Percentiles rank a stretch among this genome's conserved stretches.
Evolutionary conservation across 129 eudicot species (phyloP).

Genomic region (Ambrosia trifida): DNA sequence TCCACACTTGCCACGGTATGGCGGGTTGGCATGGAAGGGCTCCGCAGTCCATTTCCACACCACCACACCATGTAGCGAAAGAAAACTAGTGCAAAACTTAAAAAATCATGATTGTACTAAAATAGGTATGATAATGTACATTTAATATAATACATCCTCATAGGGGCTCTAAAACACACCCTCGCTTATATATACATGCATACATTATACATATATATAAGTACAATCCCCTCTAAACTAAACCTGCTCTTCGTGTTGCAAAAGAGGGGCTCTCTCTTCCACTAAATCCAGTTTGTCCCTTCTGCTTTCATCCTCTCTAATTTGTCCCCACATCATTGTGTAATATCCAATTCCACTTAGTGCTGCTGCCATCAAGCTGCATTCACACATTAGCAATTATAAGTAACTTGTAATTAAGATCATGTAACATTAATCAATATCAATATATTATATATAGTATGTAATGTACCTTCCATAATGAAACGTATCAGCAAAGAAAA

Average conservation of each 20-base stretch:
- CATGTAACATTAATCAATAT: neutral
- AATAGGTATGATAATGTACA: neutral
- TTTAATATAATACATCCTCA: neutral
- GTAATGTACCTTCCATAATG: slow-evolving; percentile 56
- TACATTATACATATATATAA: neutral
- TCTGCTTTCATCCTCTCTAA: slow-evolving; percentile 43
- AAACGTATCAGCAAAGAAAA: slow-evolving; percentile 57
- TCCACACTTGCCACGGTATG: too few relatives aligned
- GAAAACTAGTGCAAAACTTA: neutral
- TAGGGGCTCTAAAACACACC: slow-evolving; percentile 27
- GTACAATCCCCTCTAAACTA: neutral
- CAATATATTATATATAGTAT: neutral
- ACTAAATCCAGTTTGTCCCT: slow-evolving; percentile 23
- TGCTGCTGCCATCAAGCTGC: slow-evolving; percentile 68
- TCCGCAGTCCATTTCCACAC: too few relatives aligned
- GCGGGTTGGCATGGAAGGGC: too few relatives aligned
- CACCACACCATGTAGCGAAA: too few relatives aligned
- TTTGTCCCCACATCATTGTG: slow-evolving; percentile 71
- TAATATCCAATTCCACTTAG: slow-evolving; percentile 62
- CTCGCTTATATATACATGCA: neutral
- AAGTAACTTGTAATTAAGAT: neutral
- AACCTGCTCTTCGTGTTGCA: slow-evolving; percentile 50
- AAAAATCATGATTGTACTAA: neutral
- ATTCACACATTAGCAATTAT: neutral
- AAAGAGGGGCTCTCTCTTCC: slow-evolving; percentile 70